Evolutionary conservation across 352 stramenopile genomes (phyloP).

Genomic region (Phytophthora sojae): DNA sequence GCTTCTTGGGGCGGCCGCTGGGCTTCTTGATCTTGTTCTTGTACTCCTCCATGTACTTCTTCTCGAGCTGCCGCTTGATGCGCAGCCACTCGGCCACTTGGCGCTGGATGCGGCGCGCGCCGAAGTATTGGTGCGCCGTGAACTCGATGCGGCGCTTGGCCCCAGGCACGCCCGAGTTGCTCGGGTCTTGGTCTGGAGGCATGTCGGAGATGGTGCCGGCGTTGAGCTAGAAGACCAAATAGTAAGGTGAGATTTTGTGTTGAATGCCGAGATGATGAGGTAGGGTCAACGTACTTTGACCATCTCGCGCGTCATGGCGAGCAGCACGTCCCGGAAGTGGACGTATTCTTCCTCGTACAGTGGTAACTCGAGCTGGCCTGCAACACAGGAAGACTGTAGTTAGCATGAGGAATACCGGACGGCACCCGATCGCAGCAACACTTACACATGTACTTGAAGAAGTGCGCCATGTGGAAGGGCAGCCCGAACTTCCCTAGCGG

Average conservation of each 20-base stretch:
- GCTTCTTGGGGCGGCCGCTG: conserved; percentile 75
- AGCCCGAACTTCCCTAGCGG: conserved; percentile 76
- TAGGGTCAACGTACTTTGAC: conserved; percentile 62
- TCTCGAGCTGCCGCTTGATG: conserved; percentile 74
- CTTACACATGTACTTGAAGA: conserved; percentile 71
- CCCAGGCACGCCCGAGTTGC: conserved; percentile 6
- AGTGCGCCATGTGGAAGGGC: conserved; percentile 48
- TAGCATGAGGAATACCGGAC: not conserved
- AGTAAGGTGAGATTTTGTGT: not conserved
- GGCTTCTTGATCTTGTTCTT: conserved; percentile 90
- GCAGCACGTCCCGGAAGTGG: conserved; percentile 90
- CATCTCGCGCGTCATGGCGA: conserved; percentile 81
- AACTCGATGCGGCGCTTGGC: conserved; percentile 64
- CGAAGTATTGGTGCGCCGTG: conserved; percentile 74
- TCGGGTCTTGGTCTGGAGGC: conserved; percentile 39
- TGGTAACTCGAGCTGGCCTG: conserved; percentile 72
- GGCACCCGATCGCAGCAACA: not conserved
- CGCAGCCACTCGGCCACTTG: conserved; percentile 66
- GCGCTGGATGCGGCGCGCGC: conserved; percentile 64
- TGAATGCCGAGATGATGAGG: not conserved
- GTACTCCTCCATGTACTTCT: conserved; percentile 83
- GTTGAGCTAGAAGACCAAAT: conserved; percentile 27
- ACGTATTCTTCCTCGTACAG: conserved; percentile 87
- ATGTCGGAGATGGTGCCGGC: conserved; percentile 58
- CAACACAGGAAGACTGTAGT: not conserved